Evolutionary conservation across 345 rosid genomes (phyloP).

Genomic region (Viola odorata): DNA sequence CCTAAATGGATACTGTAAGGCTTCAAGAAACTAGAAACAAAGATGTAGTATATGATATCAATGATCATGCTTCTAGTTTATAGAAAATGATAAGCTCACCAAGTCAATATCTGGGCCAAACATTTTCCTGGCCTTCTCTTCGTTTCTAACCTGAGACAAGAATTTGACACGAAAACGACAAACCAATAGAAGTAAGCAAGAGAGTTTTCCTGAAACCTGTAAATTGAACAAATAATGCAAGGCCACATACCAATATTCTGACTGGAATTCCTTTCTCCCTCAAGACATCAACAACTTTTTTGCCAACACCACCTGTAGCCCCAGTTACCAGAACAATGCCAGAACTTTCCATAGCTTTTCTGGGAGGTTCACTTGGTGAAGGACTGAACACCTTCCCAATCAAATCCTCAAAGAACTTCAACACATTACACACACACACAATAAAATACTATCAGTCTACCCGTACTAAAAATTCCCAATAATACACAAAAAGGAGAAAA

Average conservation of each 20-base stretch:
- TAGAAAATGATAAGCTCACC: constrained; percentile 38
- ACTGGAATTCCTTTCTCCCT: constrained; percentile 63
- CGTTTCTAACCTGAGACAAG: constrained; percentile 65
- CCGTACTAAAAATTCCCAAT: background rate
- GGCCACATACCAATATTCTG: constrained; percentile 55
- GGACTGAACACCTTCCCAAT: constrained; percentile 56
- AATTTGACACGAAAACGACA: background rate
- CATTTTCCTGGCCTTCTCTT: constrained; percentile 82
- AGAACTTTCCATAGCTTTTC: constrained; percentile 44
- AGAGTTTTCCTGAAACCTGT: background rate
- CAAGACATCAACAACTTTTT: constrained; percentile 66
- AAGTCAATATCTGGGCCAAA: constrained; percentile 71
- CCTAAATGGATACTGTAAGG: background rate
- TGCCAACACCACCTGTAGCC: constrained; percentile 97
- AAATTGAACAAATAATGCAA: background rate
- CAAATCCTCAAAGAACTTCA: constrained; percentile 62
- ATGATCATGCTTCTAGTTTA: too few species aligned
- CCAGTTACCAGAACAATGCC: constrained; percentile 75
- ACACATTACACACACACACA: constrained; percentile 2
- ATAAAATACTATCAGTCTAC: constrained; percentile 15
- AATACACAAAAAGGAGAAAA: background rate
- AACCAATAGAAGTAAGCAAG: background rate
- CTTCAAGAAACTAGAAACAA: too few species aligned
- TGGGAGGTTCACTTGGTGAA: constrained; percentile 31
- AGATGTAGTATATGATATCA: too few species aligned